Percentiles rank a stretch among this genome's conserved stretches.
phyloP scores from a whole-genome alignment of 2,329 filamentous ascomycete species.

The Pseudogymnoascus sp. region DNA sequence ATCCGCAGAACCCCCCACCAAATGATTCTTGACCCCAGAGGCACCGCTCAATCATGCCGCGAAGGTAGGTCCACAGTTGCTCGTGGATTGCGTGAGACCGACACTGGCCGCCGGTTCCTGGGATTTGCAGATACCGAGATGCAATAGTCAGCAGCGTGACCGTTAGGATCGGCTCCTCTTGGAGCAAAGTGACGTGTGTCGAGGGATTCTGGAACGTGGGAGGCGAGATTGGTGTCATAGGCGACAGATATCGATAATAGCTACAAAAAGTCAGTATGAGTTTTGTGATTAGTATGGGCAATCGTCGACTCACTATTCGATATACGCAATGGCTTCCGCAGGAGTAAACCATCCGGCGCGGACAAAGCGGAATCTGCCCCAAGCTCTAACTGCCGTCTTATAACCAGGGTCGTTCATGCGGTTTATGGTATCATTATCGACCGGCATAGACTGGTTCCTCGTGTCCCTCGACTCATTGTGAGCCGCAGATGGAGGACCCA shows the following conservation, averaged over 20 bases:
- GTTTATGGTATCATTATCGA: slow-evolving; percentile 15
- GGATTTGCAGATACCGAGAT: slow-evolving; percentile 74
- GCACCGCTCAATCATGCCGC: slow-evolving; percentile 89
- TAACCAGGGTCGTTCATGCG: slow-evolving; percentile 45
- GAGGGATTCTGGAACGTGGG: slow-evolving; percentile 80
- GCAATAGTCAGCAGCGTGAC: slow-evolving; percentile 88
- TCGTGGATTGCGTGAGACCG: slow-evolving; percentile 89
- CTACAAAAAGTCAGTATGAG: slow-evolving; percentile 33
- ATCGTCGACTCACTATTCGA: slow-evolving; percentile 63
- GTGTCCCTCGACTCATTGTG: slow-evolving; percentile 15
- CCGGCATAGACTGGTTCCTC: slow-evolving; percentile 17
- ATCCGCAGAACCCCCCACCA: slow-evolving; percentile 76
- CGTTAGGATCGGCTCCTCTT: slow-evolving; percentile 85
- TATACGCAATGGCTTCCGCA: slow-evolving; percentile 84
- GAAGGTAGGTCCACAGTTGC: slow-evolving; percentile 87
- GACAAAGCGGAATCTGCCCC: slow-evolving; percentile 90
- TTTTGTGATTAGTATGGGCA: background rate
- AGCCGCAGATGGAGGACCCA: background rate
- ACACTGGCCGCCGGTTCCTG: slow-evolving; percentile 71
- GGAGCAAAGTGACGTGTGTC: slow-evolving; percentile 70
- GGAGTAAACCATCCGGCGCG: slow-evolving; percentile 94
- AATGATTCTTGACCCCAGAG: slow-evolving; percentile 97
- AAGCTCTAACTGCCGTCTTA: slow-evolving; percentile 70
- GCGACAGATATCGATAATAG: slow-evolving; percentile 86
- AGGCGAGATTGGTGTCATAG: slow-evolving; percentile 86